Evolutionary conservation across 805 yeast genomes (phyloP), one percentile per base, ranked within the genome.

Genomic region (Komagataella phaffii): DNA sequence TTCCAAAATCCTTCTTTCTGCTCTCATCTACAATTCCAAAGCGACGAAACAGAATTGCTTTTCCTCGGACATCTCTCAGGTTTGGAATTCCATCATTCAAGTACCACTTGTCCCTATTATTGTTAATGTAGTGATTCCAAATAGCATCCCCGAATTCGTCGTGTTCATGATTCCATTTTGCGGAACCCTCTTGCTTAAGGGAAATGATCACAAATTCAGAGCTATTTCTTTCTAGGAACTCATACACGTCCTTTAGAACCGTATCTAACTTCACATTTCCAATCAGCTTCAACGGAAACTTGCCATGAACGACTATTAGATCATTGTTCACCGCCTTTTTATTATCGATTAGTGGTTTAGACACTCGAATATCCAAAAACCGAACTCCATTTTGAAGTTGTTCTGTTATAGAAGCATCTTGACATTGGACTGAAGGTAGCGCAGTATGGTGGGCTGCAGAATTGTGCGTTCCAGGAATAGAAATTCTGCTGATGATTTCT

Each of bases 391-490:
- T 71, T 50, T 75, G 65, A 67, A 85, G 74, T 64, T 85, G 93
- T 2, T 76, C 78, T 2, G 73, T 64, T 49, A 85, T 71, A 1
- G 79, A 64, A 6, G 71, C 76, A 17, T 79, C 84, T 63, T 85
- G 93, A 63, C 93, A 85, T 61, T 80, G 83, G 30, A 85, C 90
- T 0, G 88, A 79, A 30, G 40, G 40, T 30, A 30, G 14, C 40
- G 40, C 40, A 30, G 40, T 30, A 61, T 82, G 81, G 57, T 76
- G 79, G 5, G 91, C 91, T 12, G 85, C 88, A 46, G 87, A 74
- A 62, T 85, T 85, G 67, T 85, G 93, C n/a, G 91, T 85, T n/a
- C 93, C 93, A 7, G 91, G 89, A 50, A 85, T 70, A 0, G 90
- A 70, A 50, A 85, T 70, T 52, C 73, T 67, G 3, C 83, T 71